Percentiles rank a stretch among this genome's conserved stretches.
Conservation (phyloP, 139 green algal genomes). For the Diplosphaera chodatii region DNA sequence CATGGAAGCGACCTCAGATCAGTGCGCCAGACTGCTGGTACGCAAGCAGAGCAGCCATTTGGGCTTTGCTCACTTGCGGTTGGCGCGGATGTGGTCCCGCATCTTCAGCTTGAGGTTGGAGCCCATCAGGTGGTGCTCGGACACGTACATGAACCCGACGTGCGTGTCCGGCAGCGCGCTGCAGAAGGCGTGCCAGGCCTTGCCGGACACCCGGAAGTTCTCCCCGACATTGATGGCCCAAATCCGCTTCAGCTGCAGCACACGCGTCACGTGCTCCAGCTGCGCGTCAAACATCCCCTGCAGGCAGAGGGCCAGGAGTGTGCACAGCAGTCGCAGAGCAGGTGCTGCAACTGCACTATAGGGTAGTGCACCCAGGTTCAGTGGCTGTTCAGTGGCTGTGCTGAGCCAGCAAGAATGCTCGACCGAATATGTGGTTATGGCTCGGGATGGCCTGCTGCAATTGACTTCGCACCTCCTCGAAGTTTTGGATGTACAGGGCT, state of each 20-base stretch:
- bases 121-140: slow-evolving; percentile 44
- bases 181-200: slow-evolving; percentile 24
- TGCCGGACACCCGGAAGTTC: slow-evolving; percentile 42
- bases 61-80: slow-evolving; percentile 25
- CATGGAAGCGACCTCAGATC: no score
- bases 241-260: slow-evolving; percentile 38
- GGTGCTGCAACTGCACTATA: no score
- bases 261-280: slow-evolving; percentile 30
- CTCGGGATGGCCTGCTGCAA: background rate
- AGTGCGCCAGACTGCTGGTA: no score
- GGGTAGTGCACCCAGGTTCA: no score
- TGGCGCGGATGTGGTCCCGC: slow-evolving; percentile 44
- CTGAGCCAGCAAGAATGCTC: background rate
- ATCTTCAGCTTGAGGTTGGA: slow-evolving; percentile 47
- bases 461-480: slow-evolving; percentile 25
- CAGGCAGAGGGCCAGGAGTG: no score
- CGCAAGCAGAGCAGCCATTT: no score
- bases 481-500: slow-evolving; percentile 68
- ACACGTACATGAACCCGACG: slow-evolving; percentile 56
- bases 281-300: slow-evolving; percentile 52
- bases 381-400: background rate
- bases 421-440: background rate
- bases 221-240: slow-evolving; percentile 62
- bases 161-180: slow-evolving; percentile 34
- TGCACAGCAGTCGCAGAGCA: background rate